Evolutionary conservation across 805 yeast species (phyloP), one percentile per base, ranked within the genome.

Genomic region (Candida insectalens): DNA sequence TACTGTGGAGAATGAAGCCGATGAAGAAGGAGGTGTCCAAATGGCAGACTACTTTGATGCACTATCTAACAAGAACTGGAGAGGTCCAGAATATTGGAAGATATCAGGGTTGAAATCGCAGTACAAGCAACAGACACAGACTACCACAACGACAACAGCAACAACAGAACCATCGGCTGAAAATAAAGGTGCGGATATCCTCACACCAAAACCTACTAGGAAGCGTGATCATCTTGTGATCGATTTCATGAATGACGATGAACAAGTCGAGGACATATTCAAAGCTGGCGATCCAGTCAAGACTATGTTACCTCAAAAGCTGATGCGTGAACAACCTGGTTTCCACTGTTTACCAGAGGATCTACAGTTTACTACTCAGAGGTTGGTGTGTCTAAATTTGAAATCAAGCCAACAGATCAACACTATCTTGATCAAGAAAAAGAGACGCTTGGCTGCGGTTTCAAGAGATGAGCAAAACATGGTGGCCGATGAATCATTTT

Each of bases 61-160:
- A 34, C 67, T 74, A 15, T 64, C 84, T 56, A 71, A 66, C 37
- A 59, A 65, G 21, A 81, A 75, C 51, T 88, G 96, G 96, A 71
- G 94, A 19, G 96, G 96, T 6, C 82, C 89, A 10, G 89, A 83
- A 43, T 94, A 84, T 57, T 89, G 96, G 96, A 82, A 81, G 55
- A 80, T 89, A 29, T 19, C 36, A n/a, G 27, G 40, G 17, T n/a
- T 36, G n/a, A 41, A 36, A 20, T 31, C 34, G 8, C 13, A 12
- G 15, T 17, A 13, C 13, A 15, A n/a, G 8, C 7, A 14, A 13
- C 21, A 25, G 25, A 10, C 8, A n/a, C n/a, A 16, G 13, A 6
- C 15, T 13, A 4, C 13, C 4, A 4, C 10, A 3, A 6, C 8
- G 8, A 13, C 21, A 13, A 15, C 21, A 4, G 25, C 29, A 4